Conservation (phyloP, 2,329 filamentous ascomycete genomes). For the Cadophora malorum region DNA sequence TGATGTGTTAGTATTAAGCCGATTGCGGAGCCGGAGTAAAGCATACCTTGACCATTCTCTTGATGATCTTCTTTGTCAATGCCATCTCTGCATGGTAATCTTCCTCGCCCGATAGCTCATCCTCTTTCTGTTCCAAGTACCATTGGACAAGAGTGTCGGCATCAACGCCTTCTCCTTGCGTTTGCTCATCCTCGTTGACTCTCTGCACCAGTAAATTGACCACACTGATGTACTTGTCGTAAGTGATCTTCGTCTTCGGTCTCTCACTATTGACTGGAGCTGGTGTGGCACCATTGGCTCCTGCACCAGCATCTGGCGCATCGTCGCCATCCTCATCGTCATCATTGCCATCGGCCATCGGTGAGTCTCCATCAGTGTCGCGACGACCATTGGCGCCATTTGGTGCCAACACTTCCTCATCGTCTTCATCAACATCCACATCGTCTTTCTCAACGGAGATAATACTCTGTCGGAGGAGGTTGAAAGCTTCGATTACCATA, state of each 20-base stretch:
- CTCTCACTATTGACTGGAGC: constrained; percentile 34
- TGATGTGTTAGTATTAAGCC: constrained; percentile 57
- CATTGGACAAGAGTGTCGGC: constrained; percentile 82
- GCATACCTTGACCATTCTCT: constrained; percentile 92
- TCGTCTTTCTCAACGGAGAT: constrained; percentile 98
- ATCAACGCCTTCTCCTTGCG: constrained; percentile 80
- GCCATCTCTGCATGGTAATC: constrained; percentile 78
- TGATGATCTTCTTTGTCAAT: constrained; percentile 84
- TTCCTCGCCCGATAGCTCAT: constrained; percentile 80
- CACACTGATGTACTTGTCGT: constrained; percentile 93
- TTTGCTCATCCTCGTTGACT: constrained; percentile 81
- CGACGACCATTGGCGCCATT: constrained; percentile 43
- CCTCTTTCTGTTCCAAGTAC: constrained; percentile 93
- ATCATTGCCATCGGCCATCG: constrained; percentile 57
- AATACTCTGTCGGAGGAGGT: constrained; percentile 90
- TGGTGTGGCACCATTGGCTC: constrained; percentile 38
- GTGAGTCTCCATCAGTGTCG: constrained; percentile 56
- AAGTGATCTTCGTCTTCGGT: constrained; percentile 84
- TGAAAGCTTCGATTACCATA: constrained; percentile 92
- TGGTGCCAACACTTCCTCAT: constrained; percentile 59
- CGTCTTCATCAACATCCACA: constrained; percentile 87
- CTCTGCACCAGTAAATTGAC: constrained; percentile 84
- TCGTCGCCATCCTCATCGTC: constrained; percentile 54
- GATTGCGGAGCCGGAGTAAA: background rate
- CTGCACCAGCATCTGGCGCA: constrained; percentile 41